These are phyloP conservation scores for Fusarium chuoi DNA, from an alignment of 2,329 filamentous ascomycete species.

Conservation along the genomic window DNA sequence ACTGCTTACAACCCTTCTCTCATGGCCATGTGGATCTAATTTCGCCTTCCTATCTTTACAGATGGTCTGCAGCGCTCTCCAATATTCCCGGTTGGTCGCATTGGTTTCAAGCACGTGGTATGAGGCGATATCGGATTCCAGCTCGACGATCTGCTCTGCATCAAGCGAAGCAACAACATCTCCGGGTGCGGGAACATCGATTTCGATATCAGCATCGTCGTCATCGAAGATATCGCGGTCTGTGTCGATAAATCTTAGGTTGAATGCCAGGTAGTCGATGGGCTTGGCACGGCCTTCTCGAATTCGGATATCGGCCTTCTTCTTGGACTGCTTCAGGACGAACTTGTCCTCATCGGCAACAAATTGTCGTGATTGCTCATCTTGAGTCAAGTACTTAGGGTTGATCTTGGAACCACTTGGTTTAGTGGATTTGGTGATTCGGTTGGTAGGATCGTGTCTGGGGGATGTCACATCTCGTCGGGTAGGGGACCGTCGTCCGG, in stretches of 20 bases:
- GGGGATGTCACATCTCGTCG: constrained; percentile 65
- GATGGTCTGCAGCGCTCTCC: constrained; percentile 89
- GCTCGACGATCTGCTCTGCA: constrained; percentile 73
- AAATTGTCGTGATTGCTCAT: constrained; percentile 83
- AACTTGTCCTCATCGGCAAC: constrained; percentile 96
- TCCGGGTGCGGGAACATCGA: constrained; percentile 83
- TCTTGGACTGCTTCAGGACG: constrained; percentile 95
- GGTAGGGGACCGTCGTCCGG: constrained; percentile 55
- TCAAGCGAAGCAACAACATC: constrained; percentile 80
- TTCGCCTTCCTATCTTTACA: constrained; percentile 80
- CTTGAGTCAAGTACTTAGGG: constrained; percentile 71
- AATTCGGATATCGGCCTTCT: constrained; percentile 95
- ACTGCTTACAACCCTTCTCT: constrained; percentile 81
- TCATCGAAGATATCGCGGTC: constrained; percentile 89
- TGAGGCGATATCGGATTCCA: constrained; percentile 83
- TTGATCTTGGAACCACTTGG: constrained; percentile 44
- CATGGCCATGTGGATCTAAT: constrained; percentile 66
- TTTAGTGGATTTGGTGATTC: constrained; percentile 62
- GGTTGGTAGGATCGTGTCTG: constrained; percentile 63
- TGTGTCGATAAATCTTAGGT: constrained; percentile 85
- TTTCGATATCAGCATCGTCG: constrained; percentile 75
- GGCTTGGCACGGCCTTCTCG: constrained; percentile 90
- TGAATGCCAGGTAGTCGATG: constrained; percentile 94
- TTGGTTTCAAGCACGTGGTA: constrained; percentile 86
- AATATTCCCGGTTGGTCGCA: constrained; percentile 83